These are phyloP conservation scores for Pezicula radicicola DNA, from an alignment of 2,329 filamentous ascomycete species.

Conservation along the genomic window DNA sequence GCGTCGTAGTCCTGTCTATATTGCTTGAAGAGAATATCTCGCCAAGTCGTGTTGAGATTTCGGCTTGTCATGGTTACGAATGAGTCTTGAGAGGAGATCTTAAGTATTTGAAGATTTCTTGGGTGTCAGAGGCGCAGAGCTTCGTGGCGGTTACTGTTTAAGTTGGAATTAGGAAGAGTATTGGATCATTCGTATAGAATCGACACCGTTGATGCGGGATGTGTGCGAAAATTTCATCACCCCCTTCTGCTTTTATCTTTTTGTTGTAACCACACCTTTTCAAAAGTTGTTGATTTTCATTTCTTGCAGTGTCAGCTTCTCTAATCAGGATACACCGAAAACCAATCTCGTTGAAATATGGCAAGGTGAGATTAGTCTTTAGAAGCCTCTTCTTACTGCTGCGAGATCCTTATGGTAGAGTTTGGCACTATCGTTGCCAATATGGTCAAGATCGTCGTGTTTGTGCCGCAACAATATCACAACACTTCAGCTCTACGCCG, in stretches of 20 bases:
- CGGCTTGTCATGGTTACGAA: not conserved
- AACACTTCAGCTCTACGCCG: not conserved
- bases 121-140: not conserved
- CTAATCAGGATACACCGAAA: not conserved
- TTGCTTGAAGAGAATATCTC: not conserved
- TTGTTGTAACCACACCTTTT: not conserved
- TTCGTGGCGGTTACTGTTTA: not conserved
- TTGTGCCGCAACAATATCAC: not conserved
- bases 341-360: not conserved
- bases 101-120: not conserved
- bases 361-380: not conserved
- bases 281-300: not conserved
- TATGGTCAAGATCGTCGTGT: not conserved
- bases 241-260: not conserved
- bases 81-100: not conserved
- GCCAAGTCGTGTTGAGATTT: not conserved
- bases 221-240: not conserved
- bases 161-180: not conserved
- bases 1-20: not conserved
- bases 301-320: not conserved
- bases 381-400: not conserved
- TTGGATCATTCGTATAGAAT: not conserved
- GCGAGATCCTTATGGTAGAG: not conserved
- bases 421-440: not conserved
- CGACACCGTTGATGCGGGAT: not conserved